phyloP scores from a whole-genome alignment of 306 rosid genomes.

The Lathyrus oleraceus region DNA sequence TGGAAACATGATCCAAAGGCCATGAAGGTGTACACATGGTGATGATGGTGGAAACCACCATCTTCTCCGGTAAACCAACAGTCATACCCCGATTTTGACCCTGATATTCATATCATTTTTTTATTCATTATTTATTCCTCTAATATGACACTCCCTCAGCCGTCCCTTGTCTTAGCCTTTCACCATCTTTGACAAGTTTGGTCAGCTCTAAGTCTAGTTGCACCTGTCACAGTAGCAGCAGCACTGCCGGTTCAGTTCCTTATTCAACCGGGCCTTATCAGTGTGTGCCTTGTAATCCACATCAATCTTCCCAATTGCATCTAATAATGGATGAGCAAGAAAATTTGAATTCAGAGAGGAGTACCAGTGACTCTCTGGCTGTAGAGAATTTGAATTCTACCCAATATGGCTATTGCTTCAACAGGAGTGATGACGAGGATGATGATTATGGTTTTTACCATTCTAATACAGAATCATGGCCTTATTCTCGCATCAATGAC shows the following conservation, averaged over 20 bases:
- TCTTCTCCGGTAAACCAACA: too few species aligned
- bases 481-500: conserved; percentile 55
- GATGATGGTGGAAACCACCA: too few species aligned
- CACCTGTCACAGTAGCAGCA: conserved; percentile 73
- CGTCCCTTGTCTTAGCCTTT: too few species aligned
- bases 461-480: conserved; percentile 65
- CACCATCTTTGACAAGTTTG: too few species aligned
- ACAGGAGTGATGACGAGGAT: conserved; percentile 83
- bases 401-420: conserved; percentile 59
- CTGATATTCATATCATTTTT: too few species aligned
- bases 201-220: conserved; percentile 77
- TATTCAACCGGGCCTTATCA: conserved; percentile 73
- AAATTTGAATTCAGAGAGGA: conserved; percentile 45
- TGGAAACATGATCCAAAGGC: too few species aligned
- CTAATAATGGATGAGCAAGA: conserved; percentile 43
- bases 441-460: conserved; percentile 67
- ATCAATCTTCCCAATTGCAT: conserved; percentile 56
- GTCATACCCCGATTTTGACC: too few species aligned
- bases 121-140: too few species aligned
- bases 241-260: conserved; percentile 75
- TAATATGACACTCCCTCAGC: too few species aligned
- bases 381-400: conserved; percentile 53
- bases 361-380: conserved; percentile 43
- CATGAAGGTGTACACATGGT: too few species aligned
- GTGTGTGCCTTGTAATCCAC: conserved; percentile 63